Base-by-base conservation (phyloP, 148 eudicot species). In the Rhododendron ovatum region DNA sequence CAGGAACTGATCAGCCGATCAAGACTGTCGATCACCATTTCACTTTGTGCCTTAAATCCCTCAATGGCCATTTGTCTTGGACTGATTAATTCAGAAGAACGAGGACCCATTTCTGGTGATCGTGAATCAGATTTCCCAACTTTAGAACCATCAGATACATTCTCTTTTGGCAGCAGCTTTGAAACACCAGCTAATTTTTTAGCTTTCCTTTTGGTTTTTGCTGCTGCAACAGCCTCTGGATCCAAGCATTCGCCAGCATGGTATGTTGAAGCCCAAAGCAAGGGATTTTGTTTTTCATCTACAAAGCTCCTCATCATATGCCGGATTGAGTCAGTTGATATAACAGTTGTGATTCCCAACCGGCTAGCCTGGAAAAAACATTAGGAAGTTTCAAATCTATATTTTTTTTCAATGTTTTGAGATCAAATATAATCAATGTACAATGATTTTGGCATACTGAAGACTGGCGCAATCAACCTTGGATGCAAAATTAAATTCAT, bases 281-380 rank as follows among this genome's bases (percentile, higher is more conserved):
- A 88, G 33, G 99, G 99, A 41, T 94, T 95, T 86, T 97, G 93
- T 87, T 94, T 93, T 88, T 97, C 99, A 89, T 94, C 99, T 45
- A 92, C 98, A 87, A 94, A 97, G 87, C 99, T 97, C 84, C 99
- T 92, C 99, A 97, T 97, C 99, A 97, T 97, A 87, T 97, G 99
- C 53, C 99, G 93, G 85, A 97, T 93, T 13, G 99, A 97, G 84
- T 97, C 99, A 11, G 99, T 97, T 80, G 99, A 97, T 90, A 97
- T 88, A 83, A 97, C 95, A 65, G 98, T 97, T 61, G 99, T 95
- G 84, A 97, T 93, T 48, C 99, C 99, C 89, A 97, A 88, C 89
- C 99, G 94, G 90, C 98, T 94, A 79, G 94, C 98, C 98, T 97
- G 92, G 77, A 88, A 86, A 84, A 35, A 83, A 39, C 43, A 82